These are phyloP conservation scores for Lasiosphaeriaceae sp. DNA, from an alignment of 495 filamentous ascomycete genomes.

Conservation along the genomic window DNA sequence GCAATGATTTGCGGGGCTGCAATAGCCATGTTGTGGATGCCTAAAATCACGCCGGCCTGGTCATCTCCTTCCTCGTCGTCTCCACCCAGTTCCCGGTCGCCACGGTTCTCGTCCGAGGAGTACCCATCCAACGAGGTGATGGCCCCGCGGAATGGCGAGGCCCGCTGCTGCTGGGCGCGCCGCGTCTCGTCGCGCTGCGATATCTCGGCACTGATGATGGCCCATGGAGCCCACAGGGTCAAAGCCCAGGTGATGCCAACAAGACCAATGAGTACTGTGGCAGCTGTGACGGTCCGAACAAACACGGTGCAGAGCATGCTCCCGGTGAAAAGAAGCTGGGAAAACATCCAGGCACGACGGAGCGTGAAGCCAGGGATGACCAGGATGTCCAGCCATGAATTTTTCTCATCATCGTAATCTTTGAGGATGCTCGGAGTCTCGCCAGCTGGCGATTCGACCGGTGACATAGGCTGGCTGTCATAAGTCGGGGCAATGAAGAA, in stretches of 20 bases:
- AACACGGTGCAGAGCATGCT: conserved; percentile 81
- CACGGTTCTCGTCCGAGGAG: conserved; percentile 26
- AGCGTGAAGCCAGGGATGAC: conserved; percentile 79
- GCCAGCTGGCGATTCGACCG: conserved; percentile 17
- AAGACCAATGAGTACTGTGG: conserved; percentile 68
- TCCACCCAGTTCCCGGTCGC: conserved; percentile 11
- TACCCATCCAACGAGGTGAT: conserved; percentile 25
- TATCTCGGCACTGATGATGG: conserved; percentile 85
- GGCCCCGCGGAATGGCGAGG: conserved; percentile 19
- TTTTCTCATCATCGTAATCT: conserved; percentile 29
- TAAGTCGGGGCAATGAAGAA: conserved; percentile 78
- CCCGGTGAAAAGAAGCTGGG: conserved; percentile 71
- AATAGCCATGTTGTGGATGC: conserved; percentile 89
- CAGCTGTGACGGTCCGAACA: conserved; percentile 59
- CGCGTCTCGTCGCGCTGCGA: conserved; percentile 68
- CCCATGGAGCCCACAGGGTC: conserved; percentile 88
- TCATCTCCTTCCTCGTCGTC: conserved; percentile 52
- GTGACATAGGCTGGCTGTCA: conserved; percentile 33
- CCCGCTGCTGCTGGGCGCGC: conserved; percentile 40
- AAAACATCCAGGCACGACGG: conserved; percentile 77
- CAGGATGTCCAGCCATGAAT: conserved; percentile 50
- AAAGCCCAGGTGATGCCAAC: conserved; percentile 87
- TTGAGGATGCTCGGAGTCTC: conserved; percentile 16
- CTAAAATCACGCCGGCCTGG: conserved; percentile 84
- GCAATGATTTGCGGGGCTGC: conserved; percentile 85